Percentiles rank a stretch among this genome's conserved stretches.
These are phyloP conservation scores for Ogataea angusta DNA, from an alignment of 805 yeast species.

Conservation along the genomic window DNA sequence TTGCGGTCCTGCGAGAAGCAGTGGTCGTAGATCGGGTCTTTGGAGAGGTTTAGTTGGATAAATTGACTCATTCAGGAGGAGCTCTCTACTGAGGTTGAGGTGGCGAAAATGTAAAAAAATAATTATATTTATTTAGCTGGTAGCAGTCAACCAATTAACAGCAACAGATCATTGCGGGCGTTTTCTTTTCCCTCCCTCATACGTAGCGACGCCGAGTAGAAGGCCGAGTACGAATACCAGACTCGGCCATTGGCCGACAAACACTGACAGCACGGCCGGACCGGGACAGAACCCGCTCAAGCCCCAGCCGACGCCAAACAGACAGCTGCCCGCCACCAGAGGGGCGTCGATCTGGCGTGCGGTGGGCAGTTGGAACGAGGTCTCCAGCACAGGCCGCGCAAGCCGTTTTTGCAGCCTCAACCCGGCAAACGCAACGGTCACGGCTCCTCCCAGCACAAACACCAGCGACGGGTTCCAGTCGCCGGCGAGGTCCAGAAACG, in stretches of 20 bases:
- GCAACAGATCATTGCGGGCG: no score
- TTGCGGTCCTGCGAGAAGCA: slow-evolving; percentile 69
- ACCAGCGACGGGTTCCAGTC: not conserved
- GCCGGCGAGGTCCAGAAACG: not conserved
- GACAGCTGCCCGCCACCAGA: not conserved
- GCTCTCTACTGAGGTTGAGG: slow-evolving; percentile 34
- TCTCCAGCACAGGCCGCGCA: not conserved
- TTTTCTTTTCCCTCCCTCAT: no score
- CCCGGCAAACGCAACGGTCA: not conserved
- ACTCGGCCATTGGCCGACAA: not conserved
- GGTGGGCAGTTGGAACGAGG: not conserved
- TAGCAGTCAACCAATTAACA: no score
- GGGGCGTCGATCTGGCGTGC: not conserved
- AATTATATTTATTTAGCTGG: no score
- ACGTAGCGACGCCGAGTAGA: not conserved
- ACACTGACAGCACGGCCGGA: not conserved
- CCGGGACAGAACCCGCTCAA: not conserved
- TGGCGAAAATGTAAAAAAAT: slow-evolving; percentile 11
- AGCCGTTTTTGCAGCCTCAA: not conserved
- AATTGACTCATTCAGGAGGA: slow-evolving; percentile 32
- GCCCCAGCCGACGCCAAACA: not conserved
- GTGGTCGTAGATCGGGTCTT: slow-evolving; percentile 87
- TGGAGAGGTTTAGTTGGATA: slow-evolving; percentile 62
- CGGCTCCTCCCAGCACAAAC: not conserved
- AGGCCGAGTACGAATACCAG: not conserved